Base-by-base conservation (phyloP, 495 filamentous ascomycete genomes). In the Penicillium cataractarum region DNA sequence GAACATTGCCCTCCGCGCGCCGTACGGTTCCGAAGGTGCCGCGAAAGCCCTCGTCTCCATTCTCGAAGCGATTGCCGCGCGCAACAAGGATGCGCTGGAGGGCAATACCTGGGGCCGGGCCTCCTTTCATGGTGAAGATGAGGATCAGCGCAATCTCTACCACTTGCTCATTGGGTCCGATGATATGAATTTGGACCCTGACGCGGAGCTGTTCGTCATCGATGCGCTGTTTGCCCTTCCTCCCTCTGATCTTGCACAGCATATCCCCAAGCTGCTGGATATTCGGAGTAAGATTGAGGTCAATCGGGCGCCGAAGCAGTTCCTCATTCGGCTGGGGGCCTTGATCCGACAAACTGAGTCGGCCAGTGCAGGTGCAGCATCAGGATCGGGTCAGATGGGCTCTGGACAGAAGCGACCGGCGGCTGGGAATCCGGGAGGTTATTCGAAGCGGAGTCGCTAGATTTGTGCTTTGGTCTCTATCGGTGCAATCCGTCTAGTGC, bases 121-220 rank as follows among this genome's bases (percentile, higher is more conserved):
- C 4, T 68, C 71, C 13, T 78, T 79, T 51, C 60, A 71, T 9
- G 76, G 77, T 4, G 82, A 83, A 57, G 79, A 79, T 21, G 76
- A 77, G 51, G 74, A 81, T 57, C 72, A 81, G 44, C 80, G 80
- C 59, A 85, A 84, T 57, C 67, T 85, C 9, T 84, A 78, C 58
- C 71, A 79, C 35, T 73, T 76, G 59, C 73, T 85, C 19, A 80
- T 85, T 42, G 80, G 80, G 7, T 69, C 71, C 15, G 63, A 71
- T 13, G 74, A 77, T 50, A 62, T 64, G 31, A 69, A 75, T 40
- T 68, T 71, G 39, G 71, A 65, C 22, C 54, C 65, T 24, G 68
- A 71, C 44, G 65, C 58, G 5, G 72, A 73, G 12, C 71, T 71
- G 32, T 83, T 84, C 55, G 70, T 83, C 17, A 61, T 84, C 26